Evolutionary conservation across 176 grass and related monocot genomes (phyloP), one percentile per base, ranked within the genome.

Genomic region (Aegilops tauschii): DNA sequence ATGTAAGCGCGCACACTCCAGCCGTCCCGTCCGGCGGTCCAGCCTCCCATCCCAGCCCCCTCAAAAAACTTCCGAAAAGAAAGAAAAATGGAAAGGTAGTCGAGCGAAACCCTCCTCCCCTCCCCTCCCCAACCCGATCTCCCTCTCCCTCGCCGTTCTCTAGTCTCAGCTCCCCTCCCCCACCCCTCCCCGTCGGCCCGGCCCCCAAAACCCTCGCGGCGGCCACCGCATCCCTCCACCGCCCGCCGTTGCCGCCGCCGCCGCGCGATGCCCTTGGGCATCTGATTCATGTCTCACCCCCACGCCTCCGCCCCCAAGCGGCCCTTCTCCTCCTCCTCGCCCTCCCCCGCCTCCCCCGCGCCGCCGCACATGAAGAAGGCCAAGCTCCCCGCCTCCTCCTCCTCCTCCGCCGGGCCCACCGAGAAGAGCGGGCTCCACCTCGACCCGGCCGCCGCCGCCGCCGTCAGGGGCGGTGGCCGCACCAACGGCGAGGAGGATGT

Each of bases 341-440:
- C 45, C 12, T 13, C 12, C 45, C 10, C 44, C 44, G 12, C 44
- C 44, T 47, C 44, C 3, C 28, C 45, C 42, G 3, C 42, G 42
- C 42, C 42, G 11, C 11, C 42, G 3, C 11, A 45, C 42, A 45
- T 45, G 42, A 45, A 45, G 42, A 45, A 45, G 42, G 42, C 42
- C 11, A 45, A 45, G 11, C 42, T 45, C 45, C 45, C 45, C 12
- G 4, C 45, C 45, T 9, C 86, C 27, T 37, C 85, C 50, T 61
- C 81, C 42, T 85, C 93, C 50, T 17, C 86, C 12, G 84, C 88
- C 12, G 80, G 49, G 13, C 49, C 68, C 39, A 42, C 83, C 25
- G 93, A 95, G 86, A 95, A 92, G 86, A 95, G 90, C 74, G 88
- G 83, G 32, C 73, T 92, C 75, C 93, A 88, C 64, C 80, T 88